Evolutionary conservation across 2,329 filamentous ascomycete species (phyloP), one percentile per base, ranked within the genome.

Genomic region (Bipolaris cookei): DNA sequence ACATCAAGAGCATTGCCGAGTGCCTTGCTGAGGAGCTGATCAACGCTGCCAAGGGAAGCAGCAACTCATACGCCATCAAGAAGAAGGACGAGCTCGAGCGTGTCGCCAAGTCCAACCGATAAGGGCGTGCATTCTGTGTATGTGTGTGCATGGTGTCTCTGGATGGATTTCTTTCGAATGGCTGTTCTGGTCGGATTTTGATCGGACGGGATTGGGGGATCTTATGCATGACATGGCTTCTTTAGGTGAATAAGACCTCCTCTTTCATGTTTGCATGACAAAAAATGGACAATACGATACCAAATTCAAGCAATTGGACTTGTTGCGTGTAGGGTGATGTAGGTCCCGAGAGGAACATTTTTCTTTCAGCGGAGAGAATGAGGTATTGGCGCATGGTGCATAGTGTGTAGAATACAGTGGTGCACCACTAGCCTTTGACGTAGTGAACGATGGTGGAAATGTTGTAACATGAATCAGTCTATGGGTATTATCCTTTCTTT

Each of bases 71-170:
- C 83, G 95, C 96, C 78, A 99, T 99, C 90, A 99, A 99, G 92
- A 99, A 99, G 92, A 99, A 99, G 94, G 95, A 99, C 83, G 96
- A 99, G 90, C 84, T 99, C 86, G 95, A 99, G 90, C 95, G 95
- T 95, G 95, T 99, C 77, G 95, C 95, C 85, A 99, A 99, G 92
- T 92, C 88, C 88, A 99, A 99, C 90, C 91, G 95, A 90, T 99
- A 98, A 93, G 93, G 62, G 63, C 46, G 56, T 70, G 65, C 59
- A 46, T 51, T 54, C 52, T 59, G 51, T 61, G 59, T 63, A 59
- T 65, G 55, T 64, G 63, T 67, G 64, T 63, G 63, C 61, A 64
- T 65, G 66, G 66, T 67, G 69, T 70, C 68, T 70, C 68, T 69
- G 65, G 67, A 64, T 61, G 71, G 72, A 73, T 71, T 76, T 75